These are phyloP conservation scores for Pisolithus marmoratus DNA, from an alignment of 768 basidiomycete genomes.

Conservation along the genomic window DNA sequence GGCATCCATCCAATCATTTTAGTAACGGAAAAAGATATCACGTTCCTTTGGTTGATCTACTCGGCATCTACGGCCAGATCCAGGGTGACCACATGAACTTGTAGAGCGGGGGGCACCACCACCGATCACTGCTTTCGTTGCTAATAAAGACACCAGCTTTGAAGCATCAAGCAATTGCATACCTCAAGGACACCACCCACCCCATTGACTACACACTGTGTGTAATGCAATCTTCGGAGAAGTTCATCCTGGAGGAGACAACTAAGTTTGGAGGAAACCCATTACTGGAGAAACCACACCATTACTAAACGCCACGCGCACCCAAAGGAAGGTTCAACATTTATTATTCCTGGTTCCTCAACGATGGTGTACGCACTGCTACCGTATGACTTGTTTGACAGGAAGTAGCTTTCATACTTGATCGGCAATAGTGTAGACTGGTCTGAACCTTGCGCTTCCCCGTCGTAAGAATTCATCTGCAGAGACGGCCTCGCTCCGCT, in stretches of 20 bases:
- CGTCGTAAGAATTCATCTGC: too few species aligned
- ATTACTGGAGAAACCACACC: conserved; percentile 40
- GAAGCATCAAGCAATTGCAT: conserved; percentile 71
- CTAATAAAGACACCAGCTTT: conserved; percentile 56
- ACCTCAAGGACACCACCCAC: conserved; percentile 62
- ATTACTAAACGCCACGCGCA: neutral
- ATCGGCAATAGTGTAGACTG: too few species aligned
- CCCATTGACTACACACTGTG: conserved; percentile 77
- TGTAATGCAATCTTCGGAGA: conserved; percentile 34
- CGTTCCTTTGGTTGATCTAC: conserved; percentile 80
- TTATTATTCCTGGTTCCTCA: too few species aligned
- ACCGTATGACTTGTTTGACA: neutral
- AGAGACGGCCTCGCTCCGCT: neutral
- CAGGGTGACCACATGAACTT: conserved; percentile 92
- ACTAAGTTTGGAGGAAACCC: conserved; percentile 66
- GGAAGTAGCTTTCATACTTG: too few species aligned
- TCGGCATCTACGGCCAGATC: conserved; percentile 88
- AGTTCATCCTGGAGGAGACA: conserved; percentile 53
- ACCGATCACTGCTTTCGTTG: too few species aligned
- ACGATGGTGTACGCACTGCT: neutral
- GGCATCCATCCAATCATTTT: neutral
- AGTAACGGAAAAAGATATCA: conserved; percentile 53
- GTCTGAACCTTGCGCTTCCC: too few species aligned
- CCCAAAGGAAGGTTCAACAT: neutral
- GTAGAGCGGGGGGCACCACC: conserved; percentile 38